A percentile compares a stretch with the other conserved stretches of the same genome.
Evolutionary conservation across 2,329 filamentous ascomycete genomes (phyloP).

Genomic region (Talaromyces rugulosus): DNA sequence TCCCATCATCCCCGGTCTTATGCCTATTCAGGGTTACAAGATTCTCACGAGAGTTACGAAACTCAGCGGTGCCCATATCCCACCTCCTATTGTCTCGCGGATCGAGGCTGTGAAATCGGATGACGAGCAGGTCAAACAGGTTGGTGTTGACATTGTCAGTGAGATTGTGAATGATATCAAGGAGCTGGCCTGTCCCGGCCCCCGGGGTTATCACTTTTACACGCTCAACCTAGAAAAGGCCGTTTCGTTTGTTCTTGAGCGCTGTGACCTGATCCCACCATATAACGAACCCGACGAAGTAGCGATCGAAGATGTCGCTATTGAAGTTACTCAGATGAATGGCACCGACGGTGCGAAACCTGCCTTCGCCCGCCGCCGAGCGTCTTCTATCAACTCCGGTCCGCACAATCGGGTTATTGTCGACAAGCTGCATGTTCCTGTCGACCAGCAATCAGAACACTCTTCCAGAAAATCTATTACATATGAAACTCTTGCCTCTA

Average conservation of each 20-base stretch:
- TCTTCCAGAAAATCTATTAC: constrained; percentile 34
- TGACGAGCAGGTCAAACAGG: constrained; percentile 45
- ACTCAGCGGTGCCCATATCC: constrained; percentile 82
- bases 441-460: constrained; percentile 23
- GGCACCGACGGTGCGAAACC: constrained; percentile 21
- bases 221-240: constrained; percentile 95
- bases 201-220: constrained; percentile 91
- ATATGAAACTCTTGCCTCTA: constrained; percentile 68
- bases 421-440: constrained; percentile 46
- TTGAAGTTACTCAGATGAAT: constrained; percentile 27
- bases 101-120: constrained; percentile 46
- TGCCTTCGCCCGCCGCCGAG: constrained; percentile 51
- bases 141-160: constrained; percentile 61
- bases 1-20: constrained; percentile 87
- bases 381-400: constrained; percentile 77
- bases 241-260: constrained; percentile 86
- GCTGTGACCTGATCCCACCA: constrained; percentile 73
- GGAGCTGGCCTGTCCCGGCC: constrained; percentile 55
- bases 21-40: constrained; percentile 97
- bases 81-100: constrained; percentile 63
- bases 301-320: constrained; percentile 45
- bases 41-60: constrained; percentile 93
- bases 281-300: constrained; percentile 28
- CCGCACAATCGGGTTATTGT: constrained; percentile 86
- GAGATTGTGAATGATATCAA: constrained; percentile 80